Base-by-base conservation (phyloP, 164 flowering plant species). In the Aristolochia californica region DNA sequence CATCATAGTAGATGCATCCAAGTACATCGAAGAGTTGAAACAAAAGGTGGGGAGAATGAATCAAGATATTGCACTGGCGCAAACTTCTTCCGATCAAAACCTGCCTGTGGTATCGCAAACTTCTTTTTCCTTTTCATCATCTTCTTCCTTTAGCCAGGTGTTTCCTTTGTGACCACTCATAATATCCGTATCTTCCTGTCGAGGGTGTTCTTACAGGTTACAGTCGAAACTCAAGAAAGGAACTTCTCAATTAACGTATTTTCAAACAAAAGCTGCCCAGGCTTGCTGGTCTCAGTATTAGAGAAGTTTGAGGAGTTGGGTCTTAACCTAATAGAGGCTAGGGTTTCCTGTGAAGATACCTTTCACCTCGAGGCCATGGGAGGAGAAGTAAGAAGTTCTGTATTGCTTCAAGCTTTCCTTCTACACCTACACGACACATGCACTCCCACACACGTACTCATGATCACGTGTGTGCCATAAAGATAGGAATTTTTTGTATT, bases 251-350 rank as follows among this genome's bases (percentile, higher is more conserved):
- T 87, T 10, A 83, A 80, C 61, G 85, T 87, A 48, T 74, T 66
- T 2, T 77, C 76, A 20, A 80, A 77, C 45, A 75, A 63, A 62
- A 76, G 76, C 65, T 72, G 77, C 57, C 84, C 84, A 0, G 95
- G 91, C 22, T 63, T 84, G 80, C 88, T 87, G 15, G 82, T 82
- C 5, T 75, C 77, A 17, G 74, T 85, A 56, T 66, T 88, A 27
- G 87, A 85, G 68, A 83, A 81, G 4, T 85, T 88, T 62, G 93
- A 88, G n/a, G 88, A 79, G 54, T 71, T 88, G 56, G 89, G 93
- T 0, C 87, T 88, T 10, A 76, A 72, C 54, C 85, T 88, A 48
- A 73, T 77, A 17, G 85, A 88, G 56, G 96, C 96, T 63, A 78
- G 79, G 70, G 83, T 77, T 79, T 78, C 93, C 50, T 85, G 90